These are phyloP conservation scores for Russula vinacea DNA, from an alignment of 768 basidiomycete species.

Conservation along the genomic window DNA sequence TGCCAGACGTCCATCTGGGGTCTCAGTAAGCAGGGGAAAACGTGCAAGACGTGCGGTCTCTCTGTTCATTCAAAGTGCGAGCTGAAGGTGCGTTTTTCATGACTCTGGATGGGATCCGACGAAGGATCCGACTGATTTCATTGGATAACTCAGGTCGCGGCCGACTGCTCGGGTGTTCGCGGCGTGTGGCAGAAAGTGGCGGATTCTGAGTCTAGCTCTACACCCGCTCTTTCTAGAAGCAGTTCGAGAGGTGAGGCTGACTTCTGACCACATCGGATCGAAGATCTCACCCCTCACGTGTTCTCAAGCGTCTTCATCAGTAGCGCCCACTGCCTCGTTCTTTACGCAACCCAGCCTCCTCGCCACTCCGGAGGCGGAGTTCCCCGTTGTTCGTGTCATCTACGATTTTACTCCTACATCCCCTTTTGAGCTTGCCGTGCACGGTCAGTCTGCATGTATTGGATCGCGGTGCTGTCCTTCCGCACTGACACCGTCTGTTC, in stretches of 20 bases:
- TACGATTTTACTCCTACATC: slow-evolving; percentile 76
- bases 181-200: slow-evolving; percentile 32
- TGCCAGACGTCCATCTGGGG: slow-evolving; percentile 81
- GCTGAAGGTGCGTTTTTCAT: slow-evolving; percentile 55
- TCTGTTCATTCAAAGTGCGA: slow-evolving; percentile 85
- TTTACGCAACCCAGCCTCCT: slow-evolving; percentile 46
- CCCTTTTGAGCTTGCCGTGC: slow-evolving; percentile 69
- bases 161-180: slow-evolving; percentile 52
- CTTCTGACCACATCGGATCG: slow-evolving; percentile 18
- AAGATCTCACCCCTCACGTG: slow-evolving; percentile 27
- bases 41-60: slow-evolving; percentile 71
- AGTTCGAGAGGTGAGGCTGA: slow-evolving; percentile 32
- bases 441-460: slow-evolving; percentile 44
- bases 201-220: slow-evolving; percentile 34
- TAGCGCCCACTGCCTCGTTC: slow-evolving; percentile 52
- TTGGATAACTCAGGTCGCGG: slow-evolving; percentile 54
- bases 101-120: slow-evolving; percentile 7
- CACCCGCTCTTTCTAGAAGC: slow-evolving; percentile 39
- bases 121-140: slow-evolving; percentile 13
- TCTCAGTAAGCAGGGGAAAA: slow-evolving; percentile 81
- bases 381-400: slow-evolving; percentile 56
- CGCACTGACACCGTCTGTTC: slow-evolving; percentile 4
- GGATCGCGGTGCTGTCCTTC: slow-evolving; percentile 4
- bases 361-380: slow-evolving; percentile 43
- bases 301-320: slow-evolving; percentile 25